Percentiles rank a stretch among this genome's conserved stretches.
Evolutionary conservation across 139 green algal genomes (phyloP).

Genomic region (Nannochloris sp.): DNA sequence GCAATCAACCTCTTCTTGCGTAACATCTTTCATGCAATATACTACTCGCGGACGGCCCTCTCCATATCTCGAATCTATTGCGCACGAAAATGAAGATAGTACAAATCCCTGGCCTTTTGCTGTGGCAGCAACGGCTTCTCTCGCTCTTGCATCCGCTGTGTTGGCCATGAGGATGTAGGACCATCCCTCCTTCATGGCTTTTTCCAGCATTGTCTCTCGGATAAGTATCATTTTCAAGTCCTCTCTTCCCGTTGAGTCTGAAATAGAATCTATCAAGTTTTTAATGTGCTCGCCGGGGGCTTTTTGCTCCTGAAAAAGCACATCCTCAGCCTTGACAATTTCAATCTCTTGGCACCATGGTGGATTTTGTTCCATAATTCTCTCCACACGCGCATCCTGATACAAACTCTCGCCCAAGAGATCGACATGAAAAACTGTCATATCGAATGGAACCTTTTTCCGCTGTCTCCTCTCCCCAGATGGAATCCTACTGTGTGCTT

Average conservation of each 20-base stretch:
- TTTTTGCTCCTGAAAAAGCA: neutral
- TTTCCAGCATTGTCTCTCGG: slow-evolving; percentile 34
- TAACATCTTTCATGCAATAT: slow-evolving; percentile 16
- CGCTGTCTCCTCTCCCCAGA: neutral
- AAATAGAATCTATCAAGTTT: slow-evolving; percentile 25
- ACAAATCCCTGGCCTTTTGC: slow-evolving; percentile 63
- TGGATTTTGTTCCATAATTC: too few relatives aligned
- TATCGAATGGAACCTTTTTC: neutral
- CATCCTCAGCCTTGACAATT: neutral
- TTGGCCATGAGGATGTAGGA: slow-evolving; percentile 44
- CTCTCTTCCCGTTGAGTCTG: slow-evolving; percentile 51
- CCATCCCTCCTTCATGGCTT: slow-evolving; percentile 28
- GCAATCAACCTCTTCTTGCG: slow-evolving; percentile 3
- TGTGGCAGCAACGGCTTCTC: slow-evolving; percentile 38
- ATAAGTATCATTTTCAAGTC: slow-evolving; percentile 55
- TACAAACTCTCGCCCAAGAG: slow-evolving; percentile 6
- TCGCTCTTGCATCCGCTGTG: slow-evolving; percentile 38
- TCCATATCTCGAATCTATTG: slow-evolving; percentile 35
- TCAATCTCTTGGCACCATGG: neutral
- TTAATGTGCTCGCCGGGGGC: neutral
- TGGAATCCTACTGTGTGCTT: neutral
- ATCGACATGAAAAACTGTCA: neutral
- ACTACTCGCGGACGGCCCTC: slow-evolving; percentile 6
- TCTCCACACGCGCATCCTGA: slow-evolving; percentile 19
- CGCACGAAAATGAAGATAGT: slow-evolving; percentile 43